Evolutionary conservation across 768 basidiomycete genomes (phyloP), one percentile per base, ranked within the genome.

Genomic region (Naganishia friedmannii): DNA sequence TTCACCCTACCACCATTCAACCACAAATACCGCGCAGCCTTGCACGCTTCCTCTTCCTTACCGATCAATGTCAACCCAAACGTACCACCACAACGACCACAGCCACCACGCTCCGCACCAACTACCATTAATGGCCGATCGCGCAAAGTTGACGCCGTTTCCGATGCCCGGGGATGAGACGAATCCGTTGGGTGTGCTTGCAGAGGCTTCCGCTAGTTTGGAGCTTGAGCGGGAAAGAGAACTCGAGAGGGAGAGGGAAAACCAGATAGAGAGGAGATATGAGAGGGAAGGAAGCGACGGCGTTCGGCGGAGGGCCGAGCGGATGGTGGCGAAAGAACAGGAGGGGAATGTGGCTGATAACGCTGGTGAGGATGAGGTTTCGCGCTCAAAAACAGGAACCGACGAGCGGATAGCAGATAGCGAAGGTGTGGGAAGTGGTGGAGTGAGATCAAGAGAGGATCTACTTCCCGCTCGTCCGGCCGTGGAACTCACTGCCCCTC

Each of bases 121-220:
- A 13, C 34, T 57, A 32, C 15, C 26, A 15, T 37, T 10, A 21
- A 23, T 26, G 48, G 53, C 17, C 46, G 53, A 60, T 63, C 45
- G 67, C 46, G 73, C 74, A n/a, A 70, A 58, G 37, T 56, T 73
- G n/a, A 75, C 74, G 19, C 72, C 73, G 5, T 56, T 77, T 12
- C 76, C 76, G 2, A 63, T 77, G 19, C 76, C 76, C 19, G 76
- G 76, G 5, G 76, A 77, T 51, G 69, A 65, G 10, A 71, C 65
- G 46, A 77, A 77, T 65, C 76, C 76, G 3, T 51, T 77, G 13
- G 73, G 73, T 12, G 74, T 77, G 8, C 55, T 77, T 39, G 76
- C 72, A 23, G 76, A 77, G 58, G 73, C 72, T 5, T 70, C 72
- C 17, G 60, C 60, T n/a, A 42, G 28, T 15, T 45, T 65, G 60